Evolutionary conservation across 2,329 filamentous ascomycete species (phyloP), one percentile per base, ranked within the genome.

Genomic region (Alternaria triticimaculans): DNA sequence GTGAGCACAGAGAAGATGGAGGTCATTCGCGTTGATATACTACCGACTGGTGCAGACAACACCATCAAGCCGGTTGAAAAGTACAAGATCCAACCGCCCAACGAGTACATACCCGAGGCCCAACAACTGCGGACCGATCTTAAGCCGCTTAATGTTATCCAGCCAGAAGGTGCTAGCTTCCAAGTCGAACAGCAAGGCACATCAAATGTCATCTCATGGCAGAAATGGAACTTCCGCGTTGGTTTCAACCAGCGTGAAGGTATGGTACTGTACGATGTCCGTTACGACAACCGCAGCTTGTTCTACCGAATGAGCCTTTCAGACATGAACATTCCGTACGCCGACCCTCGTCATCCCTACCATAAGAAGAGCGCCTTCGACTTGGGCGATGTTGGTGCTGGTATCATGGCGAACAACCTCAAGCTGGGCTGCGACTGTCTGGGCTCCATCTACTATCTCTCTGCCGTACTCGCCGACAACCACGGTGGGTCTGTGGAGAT

Each of bases 201-300:
- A 23, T 87, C 87, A 3, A 86, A 84, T 56, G 80, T 84, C 20
- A 75, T 92, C 41, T 81, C 84, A 62, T 90, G 90, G 90, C 89
- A 92, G 76, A 92, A 90, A 70, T 92, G 90, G 90, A 83, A 86
- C 2, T 89, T 93, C 80, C 83, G 90, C 11, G 84, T 94, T 4
- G 86, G 87, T 37, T 92, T 91, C 81, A 92, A 90, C 76, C 85
- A 87, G 50, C 84, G 91, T 2, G 91, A 92, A 74, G 90, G 90
- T 11, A 86, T 90, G 82, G 88, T 91, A 1, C 80, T 92, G 7
- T 89, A 92, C 71, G 87, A 92, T 75, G 86, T 91, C 67, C 82
- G 84, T 30, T 90, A 90, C 69, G 88, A 87, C 64, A 81, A 83
- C 46, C 85, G 90, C n/a, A 87, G 84, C 65, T 77, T 92, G 1